Evolutionary conservation across 73 alveolate genomes (phyloP).

Genomic region (Paramecium sexaurelia): DNA sequence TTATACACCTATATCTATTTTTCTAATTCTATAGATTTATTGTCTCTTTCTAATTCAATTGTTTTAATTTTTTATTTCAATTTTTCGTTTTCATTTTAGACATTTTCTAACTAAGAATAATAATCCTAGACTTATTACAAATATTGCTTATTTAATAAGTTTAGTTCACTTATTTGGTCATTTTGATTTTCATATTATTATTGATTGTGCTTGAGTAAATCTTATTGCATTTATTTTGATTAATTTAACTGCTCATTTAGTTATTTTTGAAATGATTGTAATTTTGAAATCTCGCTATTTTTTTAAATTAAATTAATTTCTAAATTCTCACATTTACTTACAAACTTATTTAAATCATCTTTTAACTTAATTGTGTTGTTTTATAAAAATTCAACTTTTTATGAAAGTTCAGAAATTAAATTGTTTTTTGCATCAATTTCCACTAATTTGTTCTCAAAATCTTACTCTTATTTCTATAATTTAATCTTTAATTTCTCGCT

Average conservation of each 20-base stretch:
- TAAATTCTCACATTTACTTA: slow-evolving; percentile 30
- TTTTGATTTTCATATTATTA: background rate
- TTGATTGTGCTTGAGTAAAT: background rate
- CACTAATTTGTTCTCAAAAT: background rate
- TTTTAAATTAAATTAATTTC: slow-evolving; percentile 37
- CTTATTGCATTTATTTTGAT: background rate
- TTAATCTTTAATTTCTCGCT: background rate
- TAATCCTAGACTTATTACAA: background rate
- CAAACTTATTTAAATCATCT: slow-evolving; percentile 25
- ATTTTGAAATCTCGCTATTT: background rate
- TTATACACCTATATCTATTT: background rate
- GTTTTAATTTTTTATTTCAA: background rate
- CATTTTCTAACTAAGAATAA: background rate
- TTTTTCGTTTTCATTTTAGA: background rate
- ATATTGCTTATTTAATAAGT: background rate
- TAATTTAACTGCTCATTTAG: background rate
- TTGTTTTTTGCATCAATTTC: slow-evolving; percentile 6
- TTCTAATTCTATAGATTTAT: slow-evolving; percentile 32
- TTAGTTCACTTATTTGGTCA: background rate
- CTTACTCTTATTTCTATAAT: background rate
- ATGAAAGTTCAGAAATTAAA: background rate
- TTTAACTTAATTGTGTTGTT: background rate
- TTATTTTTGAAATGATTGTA: background rate
- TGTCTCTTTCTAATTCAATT: slow-evolving; percentile 27
- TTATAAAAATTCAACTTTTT: background rate